Conservation (phyloP, 1,139 yeast species). For the Magnusiomyces tetraspermus region DNA sequence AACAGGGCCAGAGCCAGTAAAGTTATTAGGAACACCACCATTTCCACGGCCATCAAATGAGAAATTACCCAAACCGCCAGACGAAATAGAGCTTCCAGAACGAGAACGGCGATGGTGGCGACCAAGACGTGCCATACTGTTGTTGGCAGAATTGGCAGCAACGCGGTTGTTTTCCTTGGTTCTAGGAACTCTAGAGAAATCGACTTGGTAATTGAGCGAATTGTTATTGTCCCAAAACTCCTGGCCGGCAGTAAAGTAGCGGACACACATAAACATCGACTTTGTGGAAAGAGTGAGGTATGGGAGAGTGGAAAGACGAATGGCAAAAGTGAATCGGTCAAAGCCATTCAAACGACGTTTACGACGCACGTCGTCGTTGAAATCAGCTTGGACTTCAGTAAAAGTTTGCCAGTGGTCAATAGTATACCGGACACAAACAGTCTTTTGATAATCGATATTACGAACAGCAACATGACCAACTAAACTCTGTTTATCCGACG, state of each 20-base stretch:
- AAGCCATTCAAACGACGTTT: slow-evolving; percentile 30
- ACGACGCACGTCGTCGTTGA: slow-evolving; percentile 51
- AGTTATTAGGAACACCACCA: too few relatives aligned
- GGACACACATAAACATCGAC: slow-evolving; percentile 46
- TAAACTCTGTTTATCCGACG: slow-evolving; percentile 47
- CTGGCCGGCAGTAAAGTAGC: slow-evolving; percentile 40
- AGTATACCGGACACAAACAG: slow-evolving; percentile 54
- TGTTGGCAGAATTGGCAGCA: too few relatives aligned
- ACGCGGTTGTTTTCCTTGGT: slow-evolving; percentile 2
- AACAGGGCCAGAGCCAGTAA: neutral
- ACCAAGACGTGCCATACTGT: slow-evolving; percentile 3
- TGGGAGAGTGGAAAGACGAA: slow-evolving; percentile 33
- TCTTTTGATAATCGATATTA: slow-evolving; percentile 57
- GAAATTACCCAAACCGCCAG: neutral
- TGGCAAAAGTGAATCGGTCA: slow-evolving; percentile 40
- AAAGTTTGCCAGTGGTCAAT: slow-evolving; percentile 66
- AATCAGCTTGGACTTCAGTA: slow-evolving; percentile 57
- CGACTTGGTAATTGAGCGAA: slow-evolving; percentile 47
- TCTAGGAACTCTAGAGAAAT: slow-evolving; percentile 32
- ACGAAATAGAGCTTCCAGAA: slow-evolving; percentile 2
- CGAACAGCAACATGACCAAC: slow-evolving; percentile 67
- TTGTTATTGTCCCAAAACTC: slow-evolving; percentile 78
- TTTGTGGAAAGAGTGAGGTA: slow-evolving; percentile 29
- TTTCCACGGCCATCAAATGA: neutral
- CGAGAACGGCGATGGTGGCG: slow-evolving; percentile 1